These are phyloP conservation scores for Sarcocystis neurona DNA, from an alignment of 169 alveolate genomes.

Conservation along the genomic window DNA sequence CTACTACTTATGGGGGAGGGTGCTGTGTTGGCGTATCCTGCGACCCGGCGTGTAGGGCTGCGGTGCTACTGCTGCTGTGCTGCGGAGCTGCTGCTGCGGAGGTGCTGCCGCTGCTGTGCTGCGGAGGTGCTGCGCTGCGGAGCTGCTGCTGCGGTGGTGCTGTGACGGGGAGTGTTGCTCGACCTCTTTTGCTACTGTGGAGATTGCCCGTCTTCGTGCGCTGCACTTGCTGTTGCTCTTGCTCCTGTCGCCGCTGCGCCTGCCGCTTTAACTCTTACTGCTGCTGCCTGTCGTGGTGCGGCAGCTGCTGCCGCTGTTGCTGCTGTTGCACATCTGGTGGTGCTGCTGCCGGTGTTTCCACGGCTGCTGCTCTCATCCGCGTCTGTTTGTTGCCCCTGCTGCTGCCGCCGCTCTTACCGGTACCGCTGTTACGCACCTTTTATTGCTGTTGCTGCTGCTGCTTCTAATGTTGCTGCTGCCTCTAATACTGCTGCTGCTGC, in stretches of 20 bases:
- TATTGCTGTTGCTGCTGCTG: too few species aligned
- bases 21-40: not conserved
- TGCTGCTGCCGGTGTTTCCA: too few species aligned
- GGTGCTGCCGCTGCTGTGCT: not conserved
- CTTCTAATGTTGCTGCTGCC: not conserved
- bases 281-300: not conserved
- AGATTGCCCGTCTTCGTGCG: too few species aligned
- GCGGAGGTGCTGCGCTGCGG: not conserved
- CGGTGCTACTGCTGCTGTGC: too few species aligned
- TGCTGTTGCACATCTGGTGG: not conserved
- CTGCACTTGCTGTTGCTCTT: not conserved
- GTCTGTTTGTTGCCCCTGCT: too few species aligned
- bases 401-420: too few species aligned
- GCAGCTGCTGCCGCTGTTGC: conserved; percentile 20
- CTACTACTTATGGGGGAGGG: not conserved
- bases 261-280: not conserved
- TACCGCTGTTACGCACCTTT: too few species aligned
- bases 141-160: not conserved
- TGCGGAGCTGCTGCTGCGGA: not conserved
- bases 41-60: too few species aligned
- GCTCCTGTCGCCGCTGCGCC: not conserved
- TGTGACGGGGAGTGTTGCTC: too few species aligned
- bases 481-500: too few species aligned
- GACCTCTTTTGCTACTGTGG: too few species aligned
- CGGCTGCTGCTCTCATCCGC: too few species aligned